Evolutionary conservation across 1,139 yeast species (phyloP).

Genomic region (Lodderomyces beijingensis): DNA sequence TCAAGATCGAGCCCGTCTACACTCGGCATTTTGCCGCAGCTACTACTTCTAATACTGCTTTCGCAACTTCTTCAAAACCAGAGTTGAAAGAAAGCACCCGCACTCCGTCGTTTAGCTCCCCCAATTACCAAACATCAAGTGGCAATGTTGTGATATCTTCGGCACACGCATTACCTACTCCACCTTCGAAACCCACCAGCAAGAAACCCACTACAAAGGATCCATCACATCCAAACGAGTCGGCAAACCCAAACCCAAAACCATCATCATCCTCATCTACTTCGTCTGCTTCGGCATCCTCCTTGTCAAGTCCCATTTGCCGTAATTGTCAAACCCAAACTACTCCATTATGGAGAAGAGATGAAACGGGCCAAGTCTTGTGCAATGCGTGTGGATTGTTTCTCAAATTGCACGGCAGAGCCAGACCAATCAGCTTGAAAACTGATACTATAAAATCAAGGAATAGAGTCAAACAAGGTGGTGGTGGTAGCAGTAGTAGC

Average conservation of each 20-base stretch:
- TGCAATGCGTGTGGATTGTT: constrained; percentile 96
- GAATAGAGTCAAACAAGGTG: constrained; percentile 64
- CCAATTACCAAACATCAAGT: no score
- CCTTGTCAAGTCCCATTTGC: constrained; percentile 67
- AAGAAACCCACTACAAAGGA: constrained; percentile 3
- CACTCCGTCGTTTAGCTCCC: no score
- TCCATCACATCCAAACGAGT: constrained; percentile 3
- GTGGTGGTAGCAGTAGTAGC: constrained; percentile 12
- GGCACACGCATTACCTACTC: constrained; percentile 13
- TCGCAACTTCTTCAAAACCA: no score
- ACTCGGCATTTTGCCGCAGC: no score
- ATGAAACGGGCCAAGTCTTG: constrained; percentile 86
- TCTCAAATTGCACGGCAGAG: constrained; percentile 84
- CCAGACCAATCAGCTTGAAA: constrained; percentile 85
- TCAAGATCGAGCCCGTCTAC: no score
- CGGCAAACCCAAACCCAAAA: constrained; percentile 2
- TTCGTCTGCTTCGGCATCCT: constrained; percentile 44
- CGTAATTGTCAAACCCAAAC: constrained; percentile 89
- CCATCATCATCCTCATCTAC: no score
- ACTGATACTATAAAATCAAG: constrained; percentile 90
- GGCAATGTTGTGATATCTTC: no score
- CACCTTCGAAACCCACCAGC: constrained; percentile 11
- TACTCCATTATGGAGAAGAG: constrained; percentile 94
- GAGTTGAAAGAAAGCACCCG: no score
- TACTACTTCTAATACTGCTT: no score